These are phyloP conservation scores for Krasilnikovozyma curviuscula DNA, from an alignment of 768 basidiomycete species.

Conservation along the genomic window DNA sequence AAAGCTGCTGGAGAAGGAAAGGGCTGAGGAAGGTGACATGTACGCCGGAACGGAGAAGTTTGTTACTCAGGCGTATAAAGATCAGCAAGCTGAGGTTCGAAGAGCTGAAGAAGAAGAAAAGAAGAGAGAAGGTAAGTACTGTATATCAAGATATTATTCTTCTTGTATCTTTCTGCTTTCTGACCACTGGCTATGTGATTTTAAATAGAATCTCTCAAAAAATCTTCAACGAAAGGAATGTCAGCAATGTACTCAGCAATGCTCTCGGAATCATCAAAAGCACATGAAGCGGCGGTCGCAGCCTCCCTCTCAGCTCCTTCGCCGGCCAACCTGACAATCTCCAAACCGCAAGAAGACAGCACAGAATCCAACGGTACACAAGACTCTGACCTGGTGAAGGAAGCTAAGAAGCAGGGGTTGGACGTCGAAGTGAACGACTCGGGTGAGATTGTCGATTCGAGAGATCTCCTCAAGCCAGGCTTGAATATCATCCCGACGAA, in stretches of 20 bases:
- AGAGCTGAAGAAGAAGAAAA: constrained; percentile 84
- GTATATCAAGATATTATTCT: not conserved
- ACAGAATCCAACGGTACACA: constrained; percentile 52
- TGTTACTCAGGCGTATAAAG: constrained; percentile 91
- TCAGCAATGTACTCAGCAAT: constrained; percentile 77
- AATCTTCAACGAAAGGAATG: constrained; percentile 51
- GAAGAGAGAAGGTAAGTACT: constrained; percentile 55
- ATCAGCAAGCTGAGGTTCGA: constrained; percentile 81
- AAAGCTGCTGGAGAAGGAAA: constrained; percentile 86
- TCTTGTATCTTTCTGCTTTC: too few relatives aligned
- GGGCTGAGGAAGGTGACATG: constrained; percentile 80
- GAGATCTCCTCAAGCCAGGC: constrained; percentile 75
- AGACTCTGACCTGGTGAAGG: constrained; percentile 52
- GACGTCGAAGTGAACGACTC: constrained; percentile 89
- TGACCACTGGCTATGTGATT: too few relatives aligned
- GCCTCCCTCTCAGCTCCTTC: not conserved
- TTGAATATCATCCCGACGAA: constrained; percentile 51
- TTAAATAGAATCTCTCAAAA: too few relatives aligned
- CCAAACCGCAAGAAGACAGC: too few relatives aligned
- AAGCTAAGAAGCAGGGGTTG: constrained; percentile 56
- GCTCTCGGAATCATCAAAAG: constrained; percentile 22
- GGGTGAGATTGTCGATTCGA: constrained; percentile 89
- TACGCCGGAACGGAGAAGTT: constrained; percentile 92
- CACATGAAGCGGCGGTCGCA: constrained; percentile 16
- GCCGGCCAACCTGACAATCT: not conserved